A percentile compares a stretch with the other conserved stretches of the same genome.
Conservation (phyloP, 1,284 basidiomycete genomes). For the Papiliotrema fonsecae region DNA sequence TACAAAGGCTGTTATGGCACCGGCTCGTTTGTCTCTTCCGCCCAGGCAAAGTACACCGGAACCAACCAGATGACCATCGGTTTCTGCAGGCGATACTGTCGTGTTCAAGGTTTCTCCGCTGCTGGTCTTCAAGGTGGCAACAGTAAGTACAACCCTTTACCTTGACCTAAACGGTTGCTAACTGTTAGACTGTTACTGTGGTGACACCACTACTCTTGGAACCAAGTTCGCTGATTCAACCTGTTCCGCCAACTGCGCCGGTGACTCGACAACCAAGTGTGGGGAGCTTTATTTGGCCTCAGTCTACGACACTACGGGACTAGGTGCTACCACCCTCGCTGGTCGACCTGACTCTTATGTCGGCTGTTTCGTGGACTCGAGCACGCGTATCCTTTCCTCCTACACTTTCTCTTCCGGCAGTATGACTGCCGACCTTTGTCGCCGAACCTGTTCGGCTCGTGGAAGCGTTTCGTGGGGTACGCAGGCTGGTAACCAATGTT, state of each 20-base stretch:
- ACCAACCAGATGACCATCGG: conserved; percentile 10
- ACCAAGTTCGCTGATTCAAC: conserved; percentile 2
- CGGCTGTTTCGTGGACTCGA: conserved; percentile 23
- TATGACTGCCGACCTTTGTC: conserved; percentile 21
- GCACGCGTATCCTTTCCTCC: conserved; percentile 13
- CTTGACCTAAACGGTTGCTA: background rate
- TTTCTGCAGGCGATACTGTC: conserved; percentile 19
- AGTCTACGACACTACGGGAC: conserved; percentile 31
- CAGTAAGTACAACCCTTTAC: background rate
- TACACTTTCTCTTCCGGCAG: conserved; percentile 13
- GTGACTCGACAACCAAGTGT: conserved; percentile 19
- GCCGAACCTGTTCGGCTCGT: conserved; percentile 16
- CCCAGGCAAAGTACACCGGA: conserved; percentile 5
- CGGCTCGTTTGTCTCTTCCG: conserved; percentile 14
- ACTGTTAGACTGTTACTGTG: conserved; percentile 7
- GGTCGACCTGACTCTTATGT: conserved; percentile 26
- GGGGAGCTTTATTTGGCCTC: conserved; percentile 17
- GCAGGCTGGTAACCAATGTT: conserved; percentile 24
- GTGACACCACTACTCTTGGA: background rate
- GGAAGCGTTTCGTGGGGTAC: conserved; percentile 24
- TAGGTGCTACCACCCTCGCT: conserved; percentile 13
- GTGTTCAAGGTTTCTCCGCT: conserved; percentile 7
- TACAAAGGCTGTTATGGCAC: conserved; percentile 25
- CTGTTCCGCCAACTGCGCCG: conserved; percentile 21
- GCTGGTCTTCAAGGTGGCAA: conserved; percentile 13